phyloP scores from a whole-genome alignment of 2,329 filamentous ascomycete genomes.

The Grosmannia serpens region DNA sequence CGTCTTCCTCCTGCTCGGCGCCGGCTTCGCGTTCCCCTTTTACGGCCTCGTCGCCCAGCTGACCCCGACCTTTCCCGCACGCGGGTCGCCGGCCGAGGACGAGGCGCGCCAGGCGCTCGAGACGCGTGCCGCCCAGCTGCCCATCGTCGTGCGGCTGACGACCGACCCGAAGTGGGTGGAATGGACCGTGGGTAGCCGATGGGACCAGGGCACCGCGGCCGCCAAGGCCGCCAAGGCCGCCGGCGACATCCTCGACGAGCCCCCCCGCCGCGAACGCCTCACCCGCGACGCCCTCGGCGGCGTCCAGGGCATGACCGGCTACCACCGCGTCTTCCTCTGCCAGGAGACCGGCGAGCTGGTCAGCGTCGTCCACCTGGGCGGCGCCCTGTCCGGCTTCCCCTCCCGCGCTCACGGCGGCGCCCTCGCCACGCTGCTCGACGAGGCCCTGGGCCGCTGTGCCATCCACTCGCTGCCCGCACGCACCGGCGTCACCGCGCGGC shows the following conservation, averaged over 20 bases:
- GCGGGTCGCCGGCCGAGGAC: slow-evolving; percentile 6
- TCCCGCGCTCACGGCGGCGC: slow-evolving; percentile 60
- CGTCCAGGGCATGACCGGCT: slow-evolving; percentile 29
- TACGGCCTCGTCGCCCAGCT: not conserved
- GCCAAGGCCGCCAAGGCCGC: not conserved
- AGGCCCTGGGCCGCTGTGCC: slow-evolving; percentile 55
- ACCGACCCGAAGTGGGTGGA: slow-evolving; percentile 10
- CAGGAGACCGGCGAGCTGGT: slow-evolving; percentile 42
- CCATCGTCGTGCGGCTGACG: slow-evolving; percentile 9
- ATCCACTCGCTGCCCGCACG: slow-evolving; percentile 33
- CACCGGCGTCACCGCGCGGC: slow-evolving; percentile 43
- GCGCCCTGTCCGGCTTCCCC: slow-evolving; percentile 57
- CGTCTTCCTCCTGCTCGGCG: slow-evolving; percentile 4
- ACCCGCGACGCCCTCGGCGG: slow-evolving; percentile 31
- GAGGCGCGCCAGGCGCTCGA: not conserved
- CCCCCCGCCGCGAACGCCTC: slow-evolving; percentile 16
- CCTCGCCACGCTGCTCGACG: slow-evolving; percentile 57
- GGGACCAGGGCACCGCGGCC: not conserved
- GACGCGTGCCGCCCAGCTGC: not conserved
- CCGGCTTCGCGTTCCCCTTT: not conserved
- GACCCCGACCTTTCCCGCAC: not conserved
- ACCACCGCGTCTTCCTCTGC: slow-evolving; percentile 56
- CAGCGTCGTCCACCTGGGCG: slow-evolving; percentile 57
- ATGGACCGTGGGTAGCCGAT: slow-evolving; percentile 8
- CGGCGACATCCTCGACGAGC: not conserved